Conservation (phyloP, 768 basidiomycete genomes). For the Chalciporus chontae region DNA sequence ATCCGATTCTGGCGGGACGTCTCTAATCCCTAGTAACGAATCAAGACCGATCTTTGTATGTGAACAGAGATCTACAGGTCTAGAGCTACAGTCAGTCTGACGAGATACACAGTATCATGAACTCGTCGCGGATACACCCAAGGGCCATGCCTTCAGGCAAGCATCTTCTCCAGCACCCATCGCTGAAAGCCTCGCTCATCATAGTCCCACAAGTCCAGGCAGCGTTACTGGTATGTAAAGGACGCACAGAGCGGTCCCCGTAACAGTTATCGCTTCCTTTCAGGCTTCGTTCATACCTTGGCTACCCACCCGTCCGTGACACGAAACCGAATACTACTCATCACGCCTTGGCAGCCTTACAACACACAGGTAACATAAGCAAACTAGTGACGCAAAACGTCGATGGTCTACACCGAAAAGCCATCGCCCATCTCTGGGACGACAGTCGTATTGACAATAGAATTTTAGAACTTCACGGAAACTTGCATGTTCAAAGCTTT, state of each 20-base stretch:
- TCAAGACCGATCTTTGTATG: conserved; percentile 56
- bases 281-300: conserved; percentile 71
- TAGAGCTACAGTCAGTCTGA: conserved; percentile 9
- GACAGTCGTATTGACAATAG: conserved; percentile 33
- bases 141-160: conserved; percentile 70
- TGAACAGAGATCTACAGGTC: background rate
- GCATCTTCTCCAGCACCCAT: conserved; percentile 17
- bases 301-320: conserved; percentile 85
- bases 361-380: conserved; percentile 58
- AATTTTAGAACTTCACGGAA: conserved; percentile 87
- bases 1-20: too few species aligned
- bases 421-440: conserved; percentile 46
- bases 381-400: conserved; percentile 85
- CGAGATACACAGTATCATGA: conserved; percentile 63
- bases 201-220: conserved; percentile 39
- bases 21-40: background rate
- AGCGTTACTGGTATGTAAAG: conserved; percentile 71
- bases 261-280: background rate
- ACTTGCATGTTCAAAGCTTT: conserved; percentile 63
- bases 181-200: conserved; percentile 6
- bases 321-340: conserved; percentile 88
- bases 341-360: conserved; percentile 79
- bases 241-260: background rate
- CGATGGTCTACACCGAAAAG: conserved; percentile 91
- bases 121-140: conserved; percentile 65